Evolutionary conservation across 345 rosid species (phyloP).

Genomic region (Erucastrum elatum): DNA sequence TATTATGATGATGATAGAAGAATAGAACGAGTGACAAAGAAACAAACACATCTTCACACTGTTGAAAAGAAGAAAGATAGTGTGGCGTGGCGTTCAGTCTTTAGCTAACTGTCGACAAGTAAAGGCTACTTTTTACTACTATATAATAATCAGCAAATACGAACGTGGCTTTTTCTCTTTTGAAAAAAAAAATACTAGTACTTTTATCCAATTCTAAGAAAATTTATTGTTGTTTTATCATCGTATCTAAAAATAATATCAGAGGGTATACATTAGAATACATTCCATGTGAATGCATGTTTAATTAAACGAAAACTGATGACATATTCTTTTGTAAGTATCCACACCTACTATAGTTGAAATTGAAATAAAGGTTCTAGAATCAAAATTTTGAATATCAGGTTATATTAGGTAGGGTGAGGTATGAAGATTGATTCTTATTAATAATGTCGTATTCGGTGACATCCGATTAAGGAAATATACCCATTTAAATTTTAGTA

Average conservation of each 20-base stretch:
- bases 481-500: background rate
- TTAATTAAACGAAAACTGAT: background rate
- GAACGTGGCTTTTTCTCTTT: slow-evolving; percentile 19
- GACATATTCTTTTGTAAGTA: background rate
- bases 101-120: slow-evolving; percentile 34
- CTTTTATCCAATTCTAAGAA: background rate
- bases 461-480: background rate
- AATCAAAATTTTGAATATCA: slow-evolving; percentile 22
- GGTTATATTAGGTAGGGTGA: slow-evolving; percentile 3
- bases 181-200: background rate
- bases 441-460: background rate
- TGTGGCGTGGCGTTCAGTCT: slow-evolving; percentile 18
- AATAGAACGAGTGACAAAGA: background rate
- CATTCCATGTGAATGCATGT: background rate
- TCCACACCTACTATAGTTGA: background rate
- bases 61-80: background rate
- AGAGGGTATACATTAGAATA: background rate
- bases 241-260: background rate
- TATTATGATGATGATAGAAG: background rate
- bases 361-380: background rate
- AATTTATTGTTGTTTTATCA: slow-evolving; percentile 9
- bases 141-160: slow-evolving; percentile 20
- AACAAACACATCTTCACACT: slow-evolving; percentile 19
- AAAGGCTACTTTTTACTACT: slow-evolving; percentile 26
- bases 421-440: slow-evolving; percentile 16